Base-by-base conservation (phyloP, 169 alveolate species). In the Eimeria sp. region DNA sequence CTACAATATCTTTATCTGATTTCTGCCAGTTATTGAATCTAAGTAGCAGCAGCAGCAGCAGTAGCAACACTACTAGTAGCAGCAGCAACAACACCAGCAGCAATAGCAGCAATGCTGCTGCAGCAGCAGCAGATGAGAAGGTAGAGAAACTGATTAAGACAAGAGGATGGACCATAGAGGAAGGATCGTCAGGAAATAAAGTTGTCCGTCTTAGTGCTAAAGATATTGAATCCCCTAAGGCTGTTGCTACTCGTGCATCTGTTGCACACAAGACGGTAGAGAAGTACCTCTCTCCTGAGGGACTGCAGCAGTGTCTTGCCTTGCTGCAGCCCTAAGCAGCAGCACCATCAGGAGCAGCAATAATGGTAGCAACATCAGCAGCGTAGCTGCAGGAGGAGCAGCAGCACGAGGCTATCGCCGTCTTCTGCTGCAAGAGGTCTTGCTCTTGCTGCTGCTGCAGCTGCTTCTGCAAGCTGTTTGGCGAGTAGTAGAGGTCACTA, bases 211-310 rank as follows among this genome's bases (percentile, higher is more conserved):
- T 54, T 10, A 63, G 61, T 34, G 80, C 86, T 9, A 30, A 90
- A 51, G 95, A 73, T 25, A 45, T 72, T 9, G 95, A 70, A 25
- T 61, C 90, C 58, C 76, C 95, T 14, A 61, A 83, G 16, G 84
- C 95, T 20, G 65, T 76, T 27, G 95, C 95, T n/a, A 84, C 83
- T 7, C 61, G 72, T 7, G 83, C 91, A 20, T 84, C 86, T 63
- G 90, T 84, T 11, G 95, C 83, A 18, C 89, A 84, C 9, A 91
- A 91, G 34, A 91, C 89, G 4, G 90, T 91, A 27, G 95, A 91
- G 13, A 91, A 91, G 78, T 91, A 91, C 67, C 45, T 91, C 72
- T 34, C 87, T 43, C 80, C 72, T 34, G 95, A 91, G 22, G 86
- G 86, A n/a, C 82, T 91, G 25, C 82, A 58, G 67, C 82, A 34